Evolutionary conservation across 164 flowering plant genomes (phyloP).

Genomic region (Sedum album): DNA sequence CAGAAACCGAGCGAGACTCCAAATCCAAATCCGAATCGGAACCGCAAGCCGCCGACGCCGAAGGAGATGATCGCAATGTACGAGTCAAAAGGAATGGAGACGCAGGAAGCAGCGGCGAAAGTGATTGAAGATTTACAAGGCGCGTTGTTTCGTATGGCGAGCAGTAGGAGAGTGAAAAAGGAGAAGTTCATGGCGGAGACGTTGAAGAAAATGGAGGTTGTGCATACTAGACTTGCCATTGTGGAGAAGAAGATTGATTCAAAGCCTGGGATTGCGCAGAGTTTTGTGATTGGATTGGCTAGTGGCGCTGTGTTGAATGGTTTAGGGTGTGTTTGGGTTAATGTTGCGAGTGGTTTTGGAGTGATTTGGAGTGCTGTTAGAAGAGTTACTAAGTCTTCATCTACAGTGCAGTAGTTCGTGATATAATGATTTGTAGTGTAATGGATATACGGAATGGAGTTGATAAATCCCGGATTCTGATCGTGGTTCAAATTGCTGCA

Average conservation of each 20-base stretch:
- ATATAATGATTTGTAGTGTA: not conserved
- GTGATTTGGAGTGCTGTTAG: constrained; percentile 41
- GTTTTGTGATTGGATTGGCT: constrained; percentile 51
- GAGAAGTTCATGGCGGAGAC: constrained; percentile 33
- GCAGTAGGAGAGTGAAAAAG: constrained; percentile 27
- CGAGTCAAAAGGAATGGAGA: constrained; percentile 53
- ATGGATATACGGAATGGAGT: too few relatives aligned
- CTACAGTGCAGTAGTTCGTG: not conserved
- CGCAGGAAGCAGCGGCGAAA: constrained; percentile 55
- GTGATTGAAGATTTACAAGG: constrained; percentile 71
- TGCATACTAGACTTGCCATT: constrained; percentile 39
- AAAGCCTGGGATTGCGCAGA: constrained; percentile 52
- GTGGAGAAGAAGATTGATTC: constrained; percentile 64
- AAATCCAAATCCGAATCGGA: not conserved
- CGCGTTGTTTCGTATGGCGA: constrained; percentile 27
- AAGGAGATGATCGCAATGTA: constrained; percentile 57
- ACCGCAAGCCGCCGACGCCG: constrained; percentile 39
- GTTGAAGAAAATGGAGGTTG: constrained; percentile 45
- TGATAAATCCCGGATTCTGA: too few relatives aligned
- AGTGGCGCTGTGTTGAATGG: constrained; percentile 39
- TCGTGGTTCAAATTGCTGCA: too few relatives aligned
- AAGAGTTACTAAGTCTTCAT: constrained; percentile 12
- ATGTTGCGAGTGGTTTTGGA: constrained; percentile 26
- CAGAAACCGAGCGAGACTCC: too few relatives aligned
- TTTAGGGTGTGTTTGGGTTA: constrained; percentile 28